These are phyloP conservation scores for Blastocrithidia nonstop DNA, from an alignment of 208 protist species.

Conservation along the genomic window DNA sequence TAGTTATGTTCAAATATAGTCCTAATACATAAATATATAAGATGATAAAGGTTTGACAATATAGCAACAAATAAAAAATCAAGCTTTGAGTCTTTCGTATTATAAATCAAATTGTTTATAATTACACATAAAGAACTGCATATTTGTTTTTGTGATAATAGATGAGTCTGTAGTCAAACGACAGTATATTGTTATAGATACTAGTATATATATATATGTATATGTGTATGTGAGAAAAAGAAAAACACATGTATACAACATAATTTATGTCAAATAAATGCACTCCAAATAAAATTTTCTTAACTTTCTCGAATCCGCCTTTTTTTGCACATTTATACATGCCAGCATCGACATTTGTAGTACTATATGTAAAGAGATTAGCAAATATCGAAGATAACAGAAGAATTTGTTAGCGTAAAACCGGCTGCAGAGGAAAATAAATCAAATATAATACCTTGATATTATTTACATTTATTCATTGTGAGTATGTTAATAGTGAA, in stretches of 20 bases:
- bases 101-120: too few species aligned
- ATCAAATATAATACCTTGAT: too few species aligned
- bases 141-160: too few species aligned
- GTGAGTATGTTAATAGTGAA: too few species aligned
- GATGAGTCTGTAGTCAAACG: too few species aligned
- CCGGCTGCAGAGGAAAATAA: too few species aligned
- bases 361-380: slow-evolving; percentile 6
- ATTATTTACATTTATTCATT: too few species aligned
- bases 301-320: not conserved
- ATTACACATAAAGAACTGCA: too few species aligned
- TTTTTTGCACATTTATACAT: slow-evolving; percentile 3
- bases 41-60: slow-evolving; percentile 1
- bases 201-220: slow-evolving; percentile 2
- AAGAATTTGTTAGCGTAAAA: slow-evolving; percentile 6
- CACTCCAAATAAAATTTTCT: slow-evolving; percentile 1
- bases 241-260: not conserved
- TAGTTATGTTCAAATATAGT: not conserved
- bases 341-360: not conserved
- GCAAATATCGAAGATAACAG: slow-evolving; percentile 4
- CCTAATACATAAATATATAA: slow-evolving; percentile 1
- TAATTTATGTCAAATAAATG: slow-evolving; percentile 1
- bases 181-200: not conserved
- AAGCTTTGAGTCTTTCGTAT: too few species aligned
- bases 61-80: slow-evolving; percentile 5
- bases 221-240: not conserved